Percentiles rank a stretch among this genome's conserved stretches.
phyloP scores from a whole-genome alignment of 352 stramenopile genomes.

The Phytophthora crassamura region DNA sequence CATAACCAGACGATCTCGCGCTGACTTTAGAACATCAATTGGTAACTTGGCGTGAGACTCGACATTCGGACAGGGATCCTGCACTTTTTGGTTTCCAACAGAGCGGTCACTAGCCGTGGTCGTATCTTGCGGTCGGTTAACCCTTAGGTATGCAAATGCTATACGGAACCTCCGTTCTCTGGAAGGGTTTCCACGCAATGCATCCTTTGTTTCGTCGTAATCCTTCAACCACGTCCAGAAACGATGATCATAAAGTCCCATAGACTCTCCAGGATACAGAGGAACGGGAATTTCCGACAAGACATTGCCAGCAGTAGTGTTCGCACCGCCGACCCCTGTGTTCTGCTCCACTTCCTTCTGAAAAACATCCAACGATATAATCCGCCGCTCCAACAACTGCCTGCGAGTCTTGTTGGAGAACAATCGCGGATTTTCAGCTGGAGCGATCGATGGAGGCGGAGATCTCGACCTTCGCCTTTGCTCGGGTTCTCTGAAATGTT shows the following conservation, averaged over 20 bases:
- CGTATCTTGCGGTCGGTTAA: conserved; percentile 5
- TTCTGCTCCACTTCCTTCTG: conserved; percentile 19
- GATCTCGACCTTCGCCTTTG: conserved; percentile 3
- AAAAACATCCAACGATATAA: conserved; percentile 25
- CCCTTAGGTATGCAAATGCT: conserved; percentile 30
- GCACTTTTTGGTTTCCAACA: neutral
- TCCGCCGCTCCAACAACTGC: conserved; percentile 30
- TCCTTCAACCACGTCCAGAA: conserved; percentile 36
- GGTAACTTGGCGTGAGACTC: conserved; percentile 16
- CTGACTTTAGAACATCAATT: conserved; percentile 17
- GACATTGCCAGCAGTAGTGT: neutral
- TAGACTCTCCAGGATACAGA: conserved; percentile 29
- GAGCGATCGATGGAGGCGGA: conserved; percentile 3
- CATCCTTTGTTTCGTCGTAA: conserved; percentile 29
- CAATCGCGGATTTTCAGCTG: conserved; percentile 14
- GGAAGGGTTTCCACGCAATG: conserved; percentile 17
- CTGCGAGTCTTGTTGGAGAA: conserved; percentile 17
- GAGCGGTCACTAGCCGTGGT: neutral
- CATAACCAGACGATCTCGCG: conserved; percentile 8
- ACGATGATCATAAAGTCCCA: conserved; percentile 33
- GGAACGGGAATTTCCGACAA: conserved; percentile 30
- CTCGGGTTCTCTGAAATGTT: conserved; percentile 3
- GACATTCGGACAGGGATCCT: neutral
- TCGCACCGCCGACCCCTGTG: neutral
- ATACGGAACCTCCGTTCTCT: conserved; percentile 33